Conservation (phyloP, 805 yeast genomes). For the Candida namnaoensis region DNA sequence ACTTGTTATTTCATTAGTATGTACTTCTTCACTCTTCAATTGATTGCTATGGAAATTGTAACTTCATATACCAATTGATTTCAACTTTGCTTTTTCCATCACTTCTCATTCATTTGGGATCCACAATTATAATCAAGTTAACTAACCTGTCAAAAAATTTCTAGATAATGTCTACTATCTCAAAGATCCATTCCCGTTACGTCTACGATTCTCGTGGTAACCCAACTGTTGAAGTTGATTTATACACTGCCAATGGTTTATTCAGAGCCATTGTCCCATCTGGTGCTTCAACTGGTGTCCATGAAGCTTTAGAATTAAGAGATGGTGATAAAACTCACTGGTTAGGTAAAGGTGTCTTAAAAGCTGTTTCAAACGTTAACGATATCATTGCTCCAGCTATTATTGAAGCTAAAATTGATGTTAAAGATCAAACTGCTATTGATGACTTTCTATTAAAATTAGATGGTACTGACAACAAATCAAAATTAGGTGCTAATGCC, state of each 20-base stretch:
- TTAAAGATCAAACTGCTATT: conserved; percentile 76
- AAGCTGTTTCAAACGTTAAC: conserved; percentile 96
- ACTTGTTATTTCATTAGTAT: too few relatives aligned
- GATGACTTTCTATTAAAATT: conserved; percentile 80
- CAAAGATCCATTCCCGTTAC: conserved; percentile 88
- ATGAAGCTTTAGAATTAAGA: conserved; percentile 97
- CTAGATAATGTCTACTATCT: conserved; percentile 55
- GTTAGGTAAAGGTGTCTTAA: conserved; percentile 97
- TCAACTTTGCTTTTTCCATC: too few relatives aligned
- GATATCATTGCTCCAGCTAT: conserved; percentile 91
- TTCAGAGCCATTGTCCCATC: conserved; percentile 99
- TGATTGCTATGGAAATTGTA: too few relatives aligned
- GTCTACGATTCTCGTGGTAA: conserved; percentile 99
- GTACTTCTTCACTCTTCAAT: too few relatives aligned
- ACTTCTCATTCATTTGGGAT: too few relatives aligned
- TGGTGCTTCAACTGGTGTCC: conserved; percentile 99
- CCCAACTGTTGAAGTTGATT: conserved; percentile 99
- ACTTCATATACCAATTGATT: too few relatives aligned
- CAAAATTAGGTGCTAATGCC: conserved; percentile 98
- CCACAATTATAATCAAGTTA: too few relatives aligned
- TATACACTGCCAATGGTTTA: conserved; percentile 84
- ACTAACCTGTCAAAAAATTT: too few relatives aligned
- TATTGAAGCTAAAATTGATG: conserved; percentile 70
- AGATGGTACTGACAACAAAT: conserved; percentile 97
- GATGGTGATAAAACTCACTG: conserved; percentile 96